Evolutionary conservation across 2,329 filamentous ascomycete species (phyloP), one percentile per base, ranked within the genome.

Genomic region (Xylariales sp.): DNA sequence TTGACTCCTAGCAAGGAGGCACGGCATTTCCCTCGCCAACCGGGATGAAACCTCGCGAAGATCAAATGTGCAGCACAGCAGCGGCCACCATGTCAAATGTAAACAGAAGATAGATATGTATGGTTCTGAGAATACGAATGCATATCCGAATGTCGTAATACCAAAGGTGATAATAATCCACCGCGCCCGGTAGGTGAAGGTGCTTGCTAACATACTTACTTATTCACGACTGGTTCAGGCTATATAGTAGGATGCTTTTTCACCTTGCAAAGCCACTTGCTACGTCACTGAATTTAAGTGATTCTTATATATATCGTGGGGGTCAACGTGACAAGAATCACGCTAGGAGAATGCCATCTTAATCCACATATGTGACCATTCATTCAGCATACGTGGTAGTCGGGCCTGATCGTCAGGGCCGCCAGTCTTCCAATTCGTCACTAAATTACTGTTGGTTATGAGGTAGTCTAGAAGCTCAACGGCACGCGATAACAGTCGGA

Each of bases 391-490:
- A 45, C 55, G 59, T 66, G 48, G 58, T 62, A 67, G 56, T 57
- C 52, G 56, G 63, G 53, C 59, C 61, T 65, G 69, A 69, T 69
- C 67, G 67, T 68, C 69, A 69, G 69, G 69, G 60, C 62, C 65
- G n/a, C 58, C 36, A 45, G 62, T 62, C 55, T 62, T 71, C 67
- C 67, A 69, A 71, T 71, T 71, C 67, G 69, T 57, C 59, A 58
- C 36, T 30, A 12, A 12, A 6, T 49, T 43, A 54, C 41, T 64
- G 49, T 59, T 32, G 50, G 28, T 46, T 50, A 54, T 49, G n/a
- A 53, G 41, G 32, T 41, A 48, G 43, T 68, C 62, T 68, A 67
- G 69, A 64, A 59, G 61, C 64, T 59, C 46, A 52, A 62, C 62
- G 59, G 50, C 62, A 66, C 58, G 59, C 60, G 63, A 68, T 61